Evolutionary conservation across 1,139 yeast species (phyloP).

Genomic region (Yamadazyma aaseri): DNA sequence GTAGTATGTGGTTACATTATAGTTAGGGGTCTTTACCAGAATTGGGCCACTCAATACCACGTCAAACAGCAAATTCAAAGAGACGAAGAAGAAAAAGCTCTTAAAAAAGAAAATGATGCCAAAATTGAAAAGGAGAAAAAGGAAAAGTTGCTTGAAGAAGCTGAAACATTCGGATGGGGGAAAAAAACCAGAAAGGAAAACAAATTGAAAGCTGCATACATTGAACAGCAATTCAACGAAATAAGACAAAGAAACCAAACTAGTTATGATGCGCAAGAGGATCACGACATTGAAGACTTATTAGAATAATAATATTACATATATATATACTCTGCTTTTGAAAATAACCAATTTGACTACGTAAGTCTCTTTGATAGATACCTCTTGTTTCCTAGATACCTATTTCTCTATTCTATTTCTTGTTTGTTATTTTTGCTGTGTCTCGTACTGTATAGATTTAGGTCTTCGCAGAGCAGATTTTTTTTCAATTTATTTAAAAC

Average conservation of each 20-base stretch:
- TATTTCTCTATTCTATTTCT: no score
- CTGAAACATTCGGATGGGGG: slow-evolving; percentile 72
- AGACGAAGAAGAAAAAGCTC: slow-evolving; percentile 35
- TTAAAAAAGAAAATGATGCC: slow-evolving; percentile 29
- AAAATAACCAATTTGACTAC: no score
- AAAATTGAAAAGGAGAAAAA: slow-evolving; percentile 31
- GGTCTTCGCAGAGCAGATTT: slow-evolving; percentile 3
- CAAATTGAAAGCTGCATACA: slow-evolving; percentile 51
- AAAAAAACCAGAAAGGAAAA: slow-evolving; percentile 63
- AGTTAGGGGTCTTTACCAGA: slow-evolving; percentile 36
- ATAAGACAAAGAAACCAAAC: slow-evolving; percentile 44
- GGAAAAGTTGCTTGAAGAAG: slow-evolving; percentile 36
- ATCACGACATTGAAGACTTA: slow-evolving; percentile 64
- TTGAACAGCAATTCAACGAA: slow-evolving; percentile 45
- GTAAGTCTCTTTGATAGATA: background rate
- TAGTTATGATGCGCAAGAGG: slow-evolving; percentile 57
- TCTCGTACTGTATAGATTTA: background rate
- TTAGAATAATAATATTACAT: slow-evolving; percentile 55
- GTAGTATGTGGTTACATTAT: slow-evolving; percentile 37
- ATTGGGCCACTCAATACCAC: slow-evolving; percentile 51
- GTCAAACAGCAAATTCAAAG: slow-evolving; percentile 47
- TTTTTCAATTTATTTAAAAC: background rate
- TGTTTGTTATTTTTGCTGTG: no score
- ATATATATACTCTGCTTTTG: no score
- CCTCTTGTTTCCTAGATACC: no score